A percentile compares a stretch with the other conserved stretches of the same genome.
These are phyloP conservation scores for Mycena sp. DNA, from an alignment of 1,284 basidiomycete species.

Conservation along the genomic window DNA sequence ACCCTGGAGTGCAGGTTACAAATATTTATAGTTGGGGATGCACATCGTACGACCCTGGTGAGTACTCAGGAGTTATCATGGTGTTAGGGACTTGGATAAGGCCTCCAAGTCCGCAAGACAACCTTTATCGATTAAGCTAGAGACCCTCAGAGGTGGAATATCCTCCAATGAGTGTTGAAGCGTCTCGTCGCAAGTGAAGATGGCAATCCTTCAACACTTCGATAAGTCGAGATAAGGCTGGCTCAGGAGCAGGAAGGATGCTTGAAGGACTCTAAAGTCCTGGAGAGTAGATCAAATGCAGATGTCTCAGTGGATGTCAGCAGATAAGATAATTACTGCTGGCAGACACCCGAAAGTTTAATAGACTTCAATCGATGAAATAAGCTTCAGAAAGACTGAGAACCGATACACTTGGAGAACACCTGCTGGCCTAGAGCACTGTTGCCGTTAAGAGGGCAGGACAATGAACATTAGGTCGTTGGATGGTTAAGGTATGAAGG, in stretches of 20 bases:
- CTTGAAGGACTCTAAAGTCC: background rate
- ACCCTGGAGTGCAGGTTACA: background rate
- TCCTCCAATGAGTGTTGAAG: too few species aligned
- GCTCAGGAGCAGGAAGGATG: background rate
- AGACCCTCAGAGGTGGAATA: too few species aligned
- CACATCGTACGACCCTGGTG: background rate
- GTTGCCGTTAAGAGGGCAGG: constrained; percentile 2
- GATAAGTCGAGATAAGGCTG: background rate
- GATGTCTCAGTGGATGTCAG: background rate
- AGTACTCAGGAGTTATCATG: background rate
- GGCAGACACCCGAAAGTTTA: background rate
- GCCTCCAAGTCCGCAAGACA: constrained; percentile 3
- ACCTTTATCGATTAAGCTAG: background rate
- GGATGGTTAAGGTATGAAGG: too few species aligned
- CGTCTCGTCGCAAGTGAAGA: background rate
- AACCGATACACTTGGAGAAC: constrained; percentile 3
- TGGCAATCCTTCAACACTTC: background rate
- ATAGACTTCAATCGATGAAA: too few species aligned
- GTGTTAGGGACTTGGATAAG: constrained; percentile 4
- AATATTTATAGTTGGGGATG: constrained; percentile 10
- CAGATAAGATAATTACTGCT: background rate
- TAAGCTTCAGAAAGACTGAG: background rate
- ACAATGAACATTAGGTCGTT: background rate
- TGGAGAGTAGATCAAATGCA: background rate
- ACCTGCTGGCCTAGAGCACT: constrained; percentile 1